Evolutionary conservation across 177 flowering plant genomes (phyloP).

Genomic region (Vitis hybrid): DNA sequence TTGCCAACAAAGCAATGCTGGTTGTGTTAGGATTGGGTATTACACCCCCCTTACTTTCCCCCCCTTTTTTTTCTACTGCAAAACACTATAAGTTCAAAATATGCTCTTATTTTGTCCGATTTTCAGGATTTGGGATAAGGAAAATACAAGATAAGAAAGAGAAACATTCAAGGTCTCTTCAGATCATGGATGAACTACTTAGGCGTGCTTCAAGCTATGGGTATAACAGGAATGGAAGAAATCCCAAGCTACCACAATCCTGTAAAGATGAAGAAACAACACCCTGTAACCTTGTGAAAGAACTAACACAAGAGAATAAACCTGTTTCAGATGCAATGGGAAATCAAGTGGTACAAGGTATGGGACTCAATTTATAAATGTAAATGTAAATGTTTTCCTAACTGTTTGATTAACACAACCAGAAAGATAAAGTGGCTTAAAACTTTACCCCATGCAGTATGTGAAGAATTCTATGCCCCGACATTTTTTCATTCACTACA

Average conservation of each 20-base stretch:
- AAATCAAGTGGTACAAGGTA: slow-evolving; percentile 53
- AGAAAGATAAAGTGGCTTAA: no score
- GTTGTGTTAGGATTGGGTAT: slow-evolving; percentile 18
- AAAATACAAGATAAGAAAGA: slow-evolving; percentile 16
- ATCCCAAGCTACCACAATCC: no score
- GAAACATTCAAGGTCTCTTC: slow-evolving; percentile 20
- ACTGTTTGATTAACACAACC: no score
- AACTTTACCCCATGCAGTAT: slow-evolving; percentile 14
- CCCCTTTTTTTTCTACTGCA: neutral
- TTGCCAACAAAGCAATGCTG: slow-evolving; percentile 12
- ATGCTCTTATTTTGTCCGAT: neutral
- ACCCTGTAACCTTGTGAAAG: no score
- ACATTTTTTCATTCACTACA: slow-evolving; percentile 11
- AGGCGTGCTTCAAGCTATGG: slow-evolving; percentile 6
- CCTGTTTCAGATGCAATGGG: slow-evolving; percentile 37
- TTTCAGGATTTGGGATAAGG: slow-evolving; percentile 6
- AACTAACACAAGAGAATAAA: no score
- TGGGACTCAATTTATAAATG: no score
- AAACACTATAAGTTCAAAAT: no score
- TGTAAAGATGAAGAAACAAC: no score
- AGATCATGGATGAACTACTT: slow-evolving; percentile 22
- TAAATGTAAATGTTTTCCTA: no score
- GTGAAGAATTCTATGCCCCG: slow-evolving; percentile 20
- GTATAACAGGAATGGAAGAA: neutral
- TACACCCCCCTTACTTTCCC: neutral